Evolutionary conservation across 805 yeast species (phyloP), one percentile per base, ranked within the genome.

Genomic region (Starmera caribaea): DNA sequence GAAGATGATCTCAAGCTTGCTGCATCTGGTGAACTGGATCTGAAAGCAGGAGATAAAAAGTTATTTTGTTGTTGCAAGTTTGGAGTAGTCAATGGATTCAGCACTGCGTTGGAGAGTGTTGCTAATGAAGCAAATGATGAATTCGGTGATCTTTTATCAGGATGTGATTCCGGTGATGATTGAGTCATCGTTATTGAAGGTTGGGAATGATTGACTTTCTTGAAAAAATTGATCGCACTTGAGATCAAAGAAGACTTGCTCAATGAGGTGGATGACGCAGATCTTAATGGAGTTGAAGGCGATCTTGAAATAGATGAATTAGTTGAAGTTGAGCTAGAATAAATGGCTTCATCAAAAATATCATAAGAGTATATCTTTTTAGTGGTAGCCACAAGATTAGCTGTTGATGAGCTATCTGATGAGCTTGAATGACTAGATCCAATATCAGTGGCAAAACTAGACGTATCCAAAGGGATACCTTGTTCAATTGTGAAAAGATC

Each of bases 311-410:
- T 16, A 16, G 36, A 26, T 3, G 37, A 30, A 34, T 32, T 30
- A 5, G 46, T 34, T 3, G 46, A 48, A 28, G 41, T 26, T 5
- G 54, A 47, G 7, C 49, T 44, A 3, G 55, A 46, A 54, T 78
- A 79, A 28, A 76, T 67, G 1, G 82, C 79, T 48, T 79, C 86
- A 54, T 79, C 86, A 38, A 79, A 67, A 3, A 79, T 68, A 46
- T 79, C 86, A 54, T 68, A 79, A 0, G 83, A 72, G 53, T 75
- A 79, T 1, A 74, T 67, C 45, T 73, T 71, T 32, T 46, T 47
- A 32, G 32, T 45, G 2, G 51, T 36, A 3, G 48, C 46, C 8
- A 46, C 15, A 13, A 45, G 17, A 21, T 47, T 11, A 2, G 47
- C 45, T 7, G 54, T 34, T 3, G 45, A 43, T 3, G 55, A 42